Percentiles rank a stretch among this genome's conserved stretches.
Conservation (phyloP, 139 green algal genomes). For the Trebouxia sp. region DNA sequence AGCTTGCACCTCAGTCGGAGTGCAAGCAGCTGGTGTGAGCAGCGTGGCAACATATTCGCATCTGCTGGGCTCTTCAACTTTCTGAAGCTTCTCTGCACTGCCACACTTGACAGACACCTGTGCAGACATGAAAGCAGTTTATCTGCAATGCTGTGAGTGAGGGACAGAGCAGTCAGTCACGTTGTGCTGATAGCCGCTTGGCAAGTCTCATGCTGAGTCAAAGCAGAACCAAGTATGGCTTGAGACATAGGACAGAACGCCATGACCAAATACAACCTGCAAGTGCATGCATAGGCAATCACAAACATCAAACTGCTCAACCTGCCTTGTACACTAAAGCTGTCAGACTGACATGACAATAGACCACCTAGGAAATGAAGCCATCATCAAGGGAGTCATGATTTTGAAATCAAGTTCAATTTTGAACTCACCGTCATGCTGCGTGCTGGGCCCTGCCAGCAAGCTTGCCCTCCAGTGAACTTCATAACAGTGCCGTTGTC, state of each 20-base stretch:
- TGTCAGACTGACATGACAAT: no score
- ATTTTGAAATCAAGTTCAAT: not conserved
- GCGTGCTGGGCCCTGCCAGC: slow-evolving; percentile 70
- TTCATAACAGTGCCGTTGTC: slow-evolving; percentile 46
- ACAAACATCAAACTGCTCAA: no score
- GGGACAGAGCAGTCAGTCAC: no score
- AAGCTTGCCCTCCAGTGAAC: slow-evolving; percentile 65
- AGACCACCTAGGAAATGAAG: not conserved
- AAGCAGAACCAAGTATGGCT: no score
- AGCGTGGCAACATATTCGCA: slow-evolving; percentile 78
- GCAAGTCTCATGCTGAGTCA: no score
- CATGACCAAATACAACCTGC: no score
- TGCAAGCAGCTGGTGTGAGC: slow-evolving; percentile 71
- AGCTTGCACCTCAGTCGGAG: slow-evolving; percentile 27
- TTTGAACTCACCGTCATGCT: slow-evolving; percentile 52
- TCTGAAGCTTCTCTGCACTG: slow-evolving; percentile 48
- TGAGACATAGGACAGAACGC: no score
- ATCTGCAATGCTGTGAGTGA: not conserved
- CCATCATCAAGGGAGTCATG: not conserved
- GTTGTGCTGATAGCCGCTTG: no score
- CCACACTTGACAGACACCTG: slow-evolving; percentile 71
- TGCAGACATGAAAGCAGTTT: not conserved
- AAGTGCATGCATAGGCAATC: no score
- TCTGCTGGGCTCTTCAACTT: slow-evolving; percentile 74
- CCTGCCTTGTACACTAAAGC: no score